Evolutionary conservation across 495 filamentous ascomycete genomes (phyloP), one percentile per base, ranked within the genome.

Genomic region (Penicillium diatomitis): DNA sequence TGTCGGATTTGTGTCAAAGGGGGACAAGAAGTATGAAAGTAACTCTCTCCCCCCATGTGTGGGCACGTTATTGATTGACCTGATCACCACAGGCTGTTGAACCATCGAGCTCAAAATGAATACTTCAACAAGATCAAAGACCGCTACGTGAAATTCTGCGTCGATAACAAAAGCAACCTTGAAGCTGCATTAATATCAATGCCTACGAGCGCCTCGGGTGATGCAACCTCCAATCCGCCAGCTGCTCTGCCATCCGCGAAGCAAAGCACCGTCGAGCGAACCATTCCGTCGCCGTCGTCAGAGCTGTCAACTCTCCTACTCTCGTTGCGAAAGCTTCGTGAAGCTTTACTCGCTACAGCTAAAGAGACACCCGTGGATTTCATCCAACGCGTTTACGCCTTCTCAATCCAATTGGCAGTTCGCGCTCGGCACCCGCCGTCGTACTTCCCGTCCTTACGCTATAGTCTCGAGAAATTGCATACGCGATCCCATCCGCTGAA

Each of bases 261-360:
- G 46, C 32, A 33, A 27, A 62, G 50, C 48, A 41, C 54, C 50
- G 54, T 43, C 33, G 58, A 48, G 50, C 56, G 52, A 43, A 52
- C 44, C 36, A 55, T 53, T 49, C 67, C 56, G 46, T 65, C 63
- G 48, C 61, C 73, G 40, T 66, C 74, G 35, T 58, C 58, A 42
- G 81, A 85, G 53, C 69, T 85, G 44, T 75, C 79, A 32, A 74
- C 69, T 8, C 71, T 87, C 48, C 67, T 81, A 28, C 76, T 81
- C 52, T 86, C 90, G 33, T 86, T 97, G 66, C 83, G 92, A 47
- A 97, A 96, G 64, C 77, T 98, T 36, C 82, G 92, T 38, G 92
- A 98, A 71, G 88, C 81, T 38, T 80, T 96, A 44, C 44, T 71
- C 37, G 65, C 70, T 48, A 80, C 91, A 0, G 84, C 88, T 33